Conservation (phyloP, 2,329 filamentous ascomycete species). For the Diaporthe nobilis region DNA sequence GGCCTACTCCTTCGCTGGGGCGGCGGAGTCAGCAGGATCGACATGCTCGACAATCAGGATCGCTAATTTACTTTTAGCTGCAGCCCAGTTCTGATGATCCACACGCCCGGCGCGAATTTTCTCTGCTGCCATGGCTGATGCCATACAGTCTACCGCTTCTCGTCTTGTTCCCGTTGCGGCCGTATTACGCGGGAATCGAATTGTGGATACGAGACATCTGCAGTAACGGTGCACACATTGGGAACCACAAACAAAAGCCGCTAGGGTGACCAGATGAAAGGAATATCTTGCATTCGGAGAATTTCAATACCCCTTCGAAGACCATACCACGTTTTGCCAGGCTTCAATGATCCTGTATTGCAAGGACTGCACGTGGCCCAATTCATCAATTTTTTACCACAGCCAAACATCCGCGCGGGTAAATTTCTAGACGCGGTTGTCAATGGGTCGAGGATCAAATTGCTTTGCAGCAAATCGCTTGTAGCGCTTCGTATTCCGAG, state of each 20-base stretch:
- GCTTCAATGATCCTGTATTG: neutral
- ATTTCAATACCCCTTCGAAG: neutral
- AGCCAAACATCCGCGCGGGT: neutral
- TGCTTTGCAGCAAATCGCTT: conserved; percentile 41
- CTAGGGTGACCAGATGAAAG: conserved; percentile 1
- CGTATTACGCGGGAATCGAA: neutral
- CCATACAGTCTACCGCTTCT: neutral
- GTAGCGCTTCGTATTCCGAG: conserved; percentile 36
- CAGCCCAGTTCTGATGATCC: neutral
- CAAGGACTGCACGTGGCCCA: conserved; percentile 1
- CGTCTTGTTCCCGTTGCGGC: neutral
- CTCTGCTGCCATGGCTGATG: neutral
- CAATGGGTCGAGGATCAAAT: conserved; percentile 42
- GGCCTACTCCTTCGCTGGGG: conserved; percentile 12
- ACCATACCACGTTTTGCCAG: neutral
- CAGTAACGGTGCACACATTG: neutral
- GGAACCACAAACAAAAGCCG: neutral
- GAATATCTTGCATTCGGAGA: conserved; percentile 1
- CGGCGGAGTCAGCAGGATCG: conserved; percentile 33
- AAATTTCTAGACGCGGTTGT: conserved; percentile 32
- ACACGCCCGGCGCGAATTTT: neutral
- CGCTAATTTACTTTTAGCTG: conserved; percentile 26
- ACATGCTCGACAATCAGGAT: conserved; percentile 1
- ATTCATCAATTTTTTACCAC: neutral
- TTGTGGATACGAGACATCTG: neutral